Evolutionary conservation across 2,329 filamentous ascomycete species (phyloP).

Genomic region (Paecilomyces niveus): DNA sequence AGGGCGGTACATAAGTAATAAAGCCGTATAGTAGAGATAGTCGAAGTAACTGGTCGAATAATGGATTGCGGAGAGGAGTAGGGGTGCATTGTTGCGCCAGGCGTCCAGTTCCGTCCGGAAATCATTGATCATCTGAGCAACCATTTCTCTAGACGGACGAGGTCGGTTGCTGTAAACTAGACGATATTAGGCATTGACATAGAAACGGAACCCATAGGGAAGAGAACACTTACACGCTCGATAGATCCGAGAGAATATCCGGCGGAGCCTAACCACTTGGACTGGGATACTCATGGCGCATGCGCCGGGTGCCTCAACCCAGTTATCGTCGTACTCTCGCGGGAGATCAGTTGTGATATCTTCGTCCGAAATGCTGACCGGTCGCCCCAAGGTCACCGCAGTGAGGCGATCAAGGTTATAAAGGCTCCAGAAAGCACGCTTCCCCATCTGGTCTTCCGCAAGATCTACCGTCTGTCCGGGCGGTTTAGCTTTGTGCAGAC

Average conservation of each 20-base stretch:
- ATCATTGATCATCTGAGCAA: slow-evolving; percentile 18
- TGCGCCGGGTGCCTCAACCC: slow-evolving; percentile 25
- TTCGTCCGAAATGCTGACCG: slow-evolving; percentile 34
- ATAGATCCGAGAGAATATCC: slow-evolving; percentile 33
- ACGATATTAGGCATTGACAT: slow-evolving; percentile 1
- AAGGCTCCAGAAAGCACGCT: slow-evolving; percentile 38
- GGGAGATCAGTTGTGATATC: slow-evolving; percentile 33
- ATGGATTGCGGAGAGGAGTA: slow-evolving; percentile 28
- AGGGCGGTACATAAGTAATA: slow-evolving; percentile 32
- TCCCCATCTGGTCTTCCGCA: slow-evolving; percentile 32
- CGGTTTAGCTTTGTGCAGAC: slow-evolving; percentile 26
- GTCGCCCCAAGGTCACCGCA: slow-evolving; percentile 32
- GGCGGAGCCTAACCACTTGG: slow-evolving; percentile 28
- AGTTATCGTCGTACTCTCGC: slow-evolving; percentile 34
- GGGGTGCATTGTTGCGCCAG: slow-evolving; percentile 29
- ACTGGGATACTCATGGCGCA: slow-evolving; percentile 33
- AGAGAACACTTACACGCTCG: slow-evolving; percentile 23
- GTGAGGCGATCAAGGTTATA: slow-evolving; percentile 38
- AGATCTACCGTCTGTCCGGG: slow-evolving; percentile 12
- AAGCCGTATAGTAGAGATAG: slow-evolving; percentile 32
- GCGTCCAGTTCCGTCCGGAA: slow-evolving; percentile 32
- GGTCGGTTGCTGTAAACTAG: slow-evolving; percentile 31
- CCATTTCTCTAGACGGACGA: slow-evolving; percentile 18
- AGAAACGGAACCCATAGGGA: background rate
- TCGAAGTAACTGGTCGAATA: slow-evolving; percentile 37